Conservation (phyloP, 2,329 filamentous ascomycete genomes). For the Botrytis galanthina region DNA sequence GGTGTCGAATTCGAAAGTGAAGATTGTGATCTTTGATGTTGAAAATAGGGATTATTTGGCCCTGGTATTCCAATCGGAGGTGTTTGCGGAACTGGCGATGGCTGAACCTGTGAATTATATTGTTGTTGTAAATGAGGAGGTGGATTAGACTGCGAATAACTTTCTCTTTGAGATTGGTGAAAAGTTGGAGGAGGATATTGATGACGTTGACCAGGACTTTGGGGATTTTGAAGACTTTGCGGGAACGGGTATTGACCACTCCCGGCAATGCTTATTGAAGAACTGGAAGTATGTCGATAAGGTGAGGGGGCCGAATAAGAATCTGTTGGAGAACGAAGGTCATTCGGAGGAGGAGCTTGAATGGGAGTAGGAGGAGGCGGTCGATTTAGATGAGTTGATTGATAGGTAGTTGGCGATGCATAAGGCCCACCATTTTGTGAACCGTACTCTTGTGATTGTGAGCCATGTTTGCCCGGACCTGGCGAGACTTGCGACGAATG, state of each 20-base stretch:
- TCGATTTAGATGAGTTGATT: slow-evolving; percentile 34
- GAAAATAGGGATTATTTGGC: slow-evolving; percentile 38
- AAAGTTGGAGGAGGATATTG: slow-evolving; percentile 35
- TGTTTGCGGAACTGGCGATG: slow-evolving; percentile 38
- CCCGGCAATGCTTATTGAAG: slow-evolving; percentile 29
- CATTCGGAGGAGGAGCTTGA: slow-evolving; percentile 41
- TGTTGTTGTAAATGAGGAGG: slow-evolving; percentile 35
- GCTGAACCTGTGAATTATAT: slow-evolving; percentile 33
- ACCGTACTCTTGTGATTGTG: slow-evolving; percentile 37
- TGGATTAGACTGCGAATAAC: slow-evolving; percentile 33
- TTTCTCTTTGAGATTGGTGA: slow-evolving; percentile 32
- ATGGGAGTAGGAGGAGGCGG: slow-evolving; percentile 43
- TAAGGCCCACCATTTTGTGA: slow-evolving; percentile 33
- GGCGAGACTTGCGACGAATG: slow-evolving; percentile 35
- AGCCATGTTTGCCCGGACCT: slow-evolving; percentile 34
- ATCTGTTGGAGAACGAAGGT: slow-evolving; percentile 45
- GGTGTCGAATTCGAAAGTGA: slow-evolving; percentile 59
- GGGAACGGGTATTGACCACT: slow-evolving; percentile 38
- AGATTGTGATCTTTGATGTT: slow-evolving; percentile 53
- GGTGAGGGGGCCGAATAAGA: slow-evolving; percentile 39
- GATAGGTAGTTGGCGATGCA: slow-evolving; percentile 38
- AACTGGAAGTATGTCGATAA: slow-evolving; percentile 37
- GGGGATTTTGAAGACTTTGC: slow-evolving; percentile 34
- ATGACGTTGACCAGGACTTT: slow-evolving; percentile 38
- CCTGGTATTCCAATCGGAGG: slow-evolving; percentile 39